These are phyloP conservation scores for Gymnopilus dilepis DNA, from an alignment of 768 basidiomycete genomes.

Conservation along the genomic window DNA sequence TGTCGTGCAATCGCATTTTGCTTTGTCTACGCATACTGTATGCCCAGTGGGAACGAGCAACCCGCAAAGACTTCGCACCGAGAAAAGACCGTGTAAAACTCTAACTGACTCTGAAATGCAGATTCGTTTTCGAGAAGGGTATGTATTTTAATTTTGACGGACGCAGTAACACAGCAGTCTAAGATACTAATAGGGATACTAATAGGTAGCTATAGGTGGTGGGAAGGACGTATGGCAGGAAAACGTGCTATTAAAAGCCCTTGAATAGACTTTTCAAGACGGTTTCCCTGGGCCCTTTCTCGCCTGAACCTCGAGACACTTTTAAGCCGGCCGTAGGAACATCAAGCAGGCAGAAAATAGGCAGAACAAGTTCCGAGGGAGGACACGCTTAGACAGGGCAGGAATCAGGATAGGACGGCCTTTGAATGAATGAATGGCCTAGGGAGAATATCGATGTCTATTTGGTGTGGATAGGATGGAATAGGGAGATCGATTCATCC, in stretches of 20 bases:
- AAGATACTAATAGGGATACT: neutral
- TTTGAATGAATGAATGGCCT: too few species aligned
- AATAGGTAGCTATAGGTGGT: neutral
- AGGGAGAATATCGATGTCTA: too few species aligned
- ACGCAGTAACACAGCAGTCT: too few species aligned
- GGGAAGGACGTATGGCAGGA: neutral
- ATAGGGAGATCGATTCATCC: slow-evolving; percentile 11
- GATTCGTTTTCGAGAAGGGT: neutral
- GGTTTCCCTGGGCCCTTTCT: too few species aligned
- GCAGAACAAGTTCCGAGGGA: slow-evolving; percentile 6
- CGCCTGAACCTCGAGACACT: neutral
- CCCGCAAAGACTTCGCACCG: neutral
- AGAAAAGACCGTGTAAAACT: too few species aligned
- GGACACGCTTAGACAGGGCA: neutral
- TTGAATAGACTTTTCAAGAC: slow-evolving; percentile 3
- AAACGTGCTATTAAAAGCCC: neutral
- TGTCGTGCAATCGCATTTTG: neutral
- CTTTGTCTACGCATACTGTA: too few species aligned
- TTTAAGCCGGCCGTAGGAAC: too few species aligned
- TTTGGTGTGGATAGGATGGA: neutral
- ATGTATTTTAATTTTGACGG: neutral
- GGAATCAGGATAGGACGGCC: too few species aligned
- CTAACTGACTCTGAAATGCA: too few species aligned
- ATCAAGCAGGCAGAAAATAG: neutral
- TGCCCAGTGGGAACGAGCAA: neutral